Evolutionary conservation across 2,329 filamentous ascomycete genomes (phyloP).

Genomic region (Fusarium keratoplasticum): DNA sequence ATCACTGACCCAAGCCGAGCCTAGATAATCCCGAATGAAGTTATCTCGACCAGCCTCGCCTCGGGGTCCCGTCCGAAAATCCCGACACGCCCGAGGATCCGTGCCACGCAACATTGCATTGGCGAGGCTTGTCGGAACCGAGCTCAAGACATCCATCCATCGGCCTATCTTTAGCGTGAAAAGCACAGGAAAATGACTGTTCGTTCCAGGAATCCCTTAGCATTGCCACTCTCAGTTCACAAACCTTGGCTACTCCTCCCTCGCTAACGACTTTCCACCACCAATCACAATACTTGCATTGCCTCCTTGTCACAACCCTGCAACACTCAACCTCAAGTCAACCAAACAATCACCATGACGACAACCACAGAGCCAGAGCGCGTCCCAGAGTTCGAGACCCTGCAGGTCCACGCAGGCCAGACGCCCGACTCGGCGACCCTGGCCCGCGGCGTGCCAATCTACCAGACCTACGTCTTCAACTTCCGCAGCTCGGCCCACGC

Average conservation of each 20-base stretch:
- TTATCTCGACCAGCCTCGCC: background rate
- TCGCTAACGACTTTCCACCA: background rate
- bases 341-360: background rate
- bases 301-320: background rate
- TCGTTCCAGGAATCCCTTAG: background rate
- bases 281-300: background rate
- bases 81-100: background rate
- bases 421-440: constrained; percentile 83
- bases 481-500: constrained; percentile 97
- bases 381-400: constrained; percentile 75
- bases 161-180: background rate
- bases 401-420: constrained; percentile 84
- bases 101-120: background rate
- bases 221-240: background rate
- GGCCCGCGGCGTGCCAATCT: constrained; percentile 91
- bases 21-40: background rate
- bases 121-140: background rate
- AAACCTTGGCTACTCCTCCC: background rate
- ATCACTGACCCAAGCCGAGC: background rate
- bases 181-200: background rate
- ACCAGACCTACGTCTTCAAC: constrained; percentile 73
- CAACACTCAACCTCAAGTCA: background rate
- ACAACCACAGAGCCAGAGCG: background rate
- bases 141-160: background rate
- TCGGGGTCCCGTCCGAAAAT: background rate